Conservation (phyloP, 75 land plant species). For the Selaginella moellendorffii region DNA sequence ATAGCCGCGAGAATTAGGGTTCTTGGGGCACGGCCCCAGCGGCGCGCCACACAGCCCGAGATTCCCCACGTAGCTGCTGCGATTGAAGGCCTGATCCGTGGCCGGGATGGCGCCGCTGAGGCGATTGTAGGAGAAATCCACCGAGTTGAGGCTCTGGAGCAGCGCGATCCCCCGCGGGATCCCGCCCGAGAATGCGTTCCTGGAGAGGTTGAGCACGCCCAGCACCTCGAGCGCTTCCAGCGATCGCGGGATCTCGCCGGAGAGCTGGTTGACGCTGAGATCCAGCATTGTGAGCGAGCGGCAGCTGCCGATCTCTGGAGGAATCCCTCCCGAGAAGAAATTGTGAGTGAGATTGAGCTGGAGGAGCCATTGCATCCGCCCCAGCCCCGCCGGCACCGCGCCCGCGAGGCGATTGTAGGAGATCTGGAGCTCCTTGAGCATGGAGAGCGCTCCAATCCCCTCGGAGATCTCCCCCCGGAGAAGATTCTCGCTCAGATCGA, state of each 20-base stretch:
- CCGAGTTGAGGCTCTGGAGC: background rate
- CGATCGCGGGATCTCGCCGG: conserved; percentile 1
- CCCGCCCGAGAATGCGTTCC: background rate
- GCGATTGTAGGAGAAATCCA: background rate
- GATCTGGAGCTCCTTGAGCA: conserved; percentile 37
- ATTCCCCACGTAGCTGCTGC: background rate
- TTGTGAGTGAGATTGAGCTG: background rate
- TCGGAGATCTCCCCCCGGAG: conserved; percentile 62
- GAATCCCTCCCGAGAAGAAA: background rate
- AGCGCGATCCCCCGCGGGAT: background rate
- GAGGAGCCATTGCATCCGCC: background rate
- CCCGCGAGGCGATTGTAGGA: conserved; percentile 54
- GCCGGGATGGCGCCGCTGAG: background rate
- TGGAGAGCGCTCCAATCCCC: conserved; percentile 42
- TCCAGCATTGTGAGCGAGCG: background rate
- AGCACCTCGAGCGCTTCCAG: background rate
- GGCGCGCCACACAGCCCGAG: background rate
- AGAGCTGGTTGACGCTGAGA: conserved; percentile 2
- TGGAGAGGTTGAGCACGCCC: conserved; percentile 1
- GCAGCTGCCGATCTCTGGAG: conserved; percentile 6
- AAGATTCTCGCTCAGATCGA: conserved; percentile 20
- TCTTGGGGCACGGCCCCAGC: background rate
- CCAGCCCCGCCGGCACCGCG: conserved; percentile 30
- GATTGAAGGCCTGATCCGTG: background rate
- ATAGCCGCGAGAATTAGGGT: background rate